A percentile compares a stretch with the other conserved stretches of the same genome.
Conservation (phyloP, 129 eudicot species). For the Rutidosis leptorrhynchoides region DNA sequence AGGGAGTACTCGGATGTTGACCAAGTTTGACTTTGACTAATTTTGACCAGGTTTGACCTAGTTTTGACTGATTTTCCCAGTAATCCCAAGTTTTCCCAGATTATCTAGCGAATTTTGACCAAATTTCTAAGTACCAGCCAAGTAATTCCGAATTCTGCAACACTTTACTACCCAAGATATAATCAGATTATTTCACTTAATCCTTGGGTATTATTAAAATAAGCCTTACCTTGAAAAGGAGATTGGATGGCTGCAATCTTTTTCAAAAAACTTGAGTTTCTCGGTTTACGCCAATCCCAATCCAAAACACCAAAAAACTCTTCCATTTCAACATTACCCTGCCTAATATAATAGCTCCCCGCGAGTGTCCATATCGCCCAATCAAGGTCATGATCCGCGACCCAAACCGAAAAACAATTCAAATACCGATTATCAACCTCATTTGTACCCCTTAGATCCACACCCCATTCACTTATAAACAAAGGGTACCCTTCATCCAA, state of each 20-base stretch:
- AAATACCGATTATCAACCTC: constrained; percentile 73
- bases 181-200: background rate
- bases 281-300: constrained; percentile 57
- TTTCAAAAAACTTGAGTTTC: constrained; percentile 60
- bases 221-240: constrained; percentile 58
- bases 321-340: constrained; percentile 63
- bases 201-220: background rate
- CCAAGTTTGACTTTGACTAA: no score
- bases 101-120: no score
- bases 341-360: constrained; percentile 77
- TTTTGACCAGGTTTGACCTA: no score
- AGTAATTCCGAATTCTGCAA: no score
- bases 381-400: constrained; percentile 65
- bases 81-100: no score
- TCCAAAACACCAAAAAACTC: constrained; percentile 41
- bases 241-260: constrained; percentile 68
- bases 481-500: constrained; percentile 76
- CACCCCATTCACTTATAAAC: constrained; percentile 80
- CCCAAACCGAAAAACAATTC: constrained; percentile 70
- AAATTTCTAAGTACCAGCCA: no score
- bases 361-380: constrained; percentile 88
- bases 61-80: no score
- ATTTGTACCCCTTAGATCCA: constrained; percentile 74
- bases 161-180: background rate
- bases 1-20: no score